Evolutionary conservation across 495 filamentous ascomycete genomes (phyloP).

Genomic region (Pseudoneurospora amorphoporcata): DNA sequence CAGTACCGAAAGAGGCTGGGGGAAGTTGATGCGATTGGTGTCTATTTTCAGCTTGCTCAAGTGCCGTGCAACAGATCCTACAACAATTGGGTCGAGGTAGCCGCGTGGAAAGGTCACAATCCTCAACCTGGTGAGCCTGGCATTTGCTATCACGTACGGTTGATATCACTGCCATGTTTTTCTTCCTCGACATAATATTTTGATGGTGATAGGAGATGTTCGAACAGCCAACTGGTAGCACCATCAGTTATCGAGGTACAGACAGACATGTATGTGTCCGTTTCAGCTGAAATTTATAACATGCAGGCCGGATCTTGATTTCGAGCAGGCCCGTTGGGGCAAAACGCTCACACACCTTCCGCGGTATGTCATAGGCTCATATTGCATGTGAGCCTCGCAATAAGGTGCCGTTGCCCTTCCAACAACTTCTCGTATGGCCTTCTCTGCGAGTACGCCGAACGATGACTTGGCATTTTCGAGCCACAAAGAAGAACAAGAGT

Average conservation of each 20-base stretch:
- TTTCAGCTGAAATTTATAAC: not conserved
- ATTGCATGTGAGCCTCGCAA: not conserved
- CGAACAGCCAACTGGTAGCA: not conserved
- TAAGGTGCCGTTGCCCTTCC: not conserved
- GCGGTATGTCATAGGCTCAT: not conserved
- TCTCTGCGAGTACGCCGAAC: constrained; percentile 2
- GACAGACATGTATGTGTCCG: not conserved
- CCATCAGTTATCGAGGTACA: not conserved
- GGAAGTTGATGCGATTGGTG: not conserved
- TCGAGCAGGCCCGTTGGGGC: not conserved
- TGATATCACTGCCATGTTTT: not conserved
- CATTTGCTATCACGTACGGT: not conserved
- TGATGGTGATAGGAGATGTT: not conserved
- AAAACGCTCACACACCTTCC: not conserved
- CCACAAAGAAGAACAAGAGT: not conserved
- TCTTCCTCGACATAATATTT: not conserved
- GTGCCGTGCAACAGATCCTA: not conserved
- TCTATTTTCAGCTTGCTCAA: constrained; percentile 4
- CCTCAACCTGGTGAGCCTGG: not conserved
- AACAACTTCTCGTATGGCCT: not conserved
- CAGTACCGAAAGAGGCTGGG: constrained; percentile 1
- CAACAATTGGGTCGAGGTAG: not conserved
- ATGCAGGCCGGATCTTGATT: not conserved
- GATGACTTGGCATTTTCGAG: constrained; percentile 14
- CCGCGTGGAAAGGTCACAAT: not conserved